Percentiles rank a stretch among this genome's conserved stretches.
Conservation (phyloP, 305 asterid species). For the Andrographis paniculata region DNA sequence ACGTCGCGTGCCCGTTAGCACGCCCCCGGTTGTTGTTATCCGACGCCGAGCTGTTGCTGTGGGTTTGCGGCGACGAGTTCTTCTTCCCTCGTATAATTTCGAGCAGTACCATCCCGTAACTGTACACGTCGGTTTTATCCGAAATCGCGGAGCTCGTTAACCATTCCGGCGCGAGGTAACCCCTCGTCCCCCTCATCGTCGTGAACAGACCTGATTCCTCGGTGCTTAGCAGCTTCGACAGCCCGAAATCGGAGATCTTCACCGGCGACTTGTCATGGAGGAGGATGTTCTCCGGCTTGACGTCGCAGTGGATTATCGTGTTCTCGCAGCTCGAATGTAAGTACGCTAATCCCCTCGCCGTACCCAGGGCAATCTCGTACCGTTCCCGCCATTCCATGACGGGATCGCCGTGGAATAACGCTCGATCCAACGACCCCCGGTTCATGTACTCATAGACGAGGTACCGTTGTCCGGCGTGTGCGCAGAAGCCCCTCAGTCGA, state of each 20-base stretch:
- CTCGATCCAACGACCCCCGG: slow-evolving; percentile 58
- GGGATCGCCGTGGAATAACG: slow-evolving; percentile 44
- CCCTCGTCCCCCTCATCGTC: slow-evolving; percentile 75
- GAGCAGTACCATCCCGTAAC: slow-evolving; percentile 73
- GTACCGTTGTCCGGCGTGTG: slow-evolving; percentile 39
- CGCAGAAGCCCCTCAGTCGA: slow-evolving; percentile 55
- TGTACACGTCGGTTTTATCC: slow-evolving; percentile 70
- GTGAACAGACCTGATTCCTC: slow-evolving; percentile 65
- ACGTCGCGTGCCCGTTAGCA: background rate
- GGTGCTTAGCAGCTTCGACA: slow-evolving; percentile 63
- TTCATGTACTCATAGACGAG: slow-evolving; percentile 76
- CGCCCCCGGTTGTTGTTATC: slow-evolving; percentile 13
- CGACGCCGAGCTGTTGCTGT: slow-evolving; percentile 22
- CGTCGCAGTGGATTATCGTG: slow-evolving; percentile 78
- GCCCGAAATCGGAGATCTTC: slow-evolving; percentile 78
- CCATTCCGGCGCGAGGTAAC: no score
- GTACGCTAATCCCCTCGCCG: slow-evolving; percentile 74
- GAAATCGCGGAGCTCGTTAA: slow-evolving; percentile 70
- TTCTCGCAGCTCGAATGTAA: slow-evolving; percentile 68
- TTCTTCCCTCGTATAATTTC: slow-evolving; percentile 71
- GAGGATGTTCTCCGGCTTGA: slow-evolving; percentile 83
- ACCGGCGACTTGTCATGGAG: slow-evolving; percentile 52
- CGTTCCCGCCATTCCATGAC: slow-evolving; percentile 64
- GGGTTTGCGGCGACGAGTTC: slow-evolving; percentile 45
- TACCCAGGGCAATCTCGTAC: slow-evolving; percentile 65